phyloP scores from a whole-genome alignment of 768 basidiomycete species.

The Russula sp. region DNA sequence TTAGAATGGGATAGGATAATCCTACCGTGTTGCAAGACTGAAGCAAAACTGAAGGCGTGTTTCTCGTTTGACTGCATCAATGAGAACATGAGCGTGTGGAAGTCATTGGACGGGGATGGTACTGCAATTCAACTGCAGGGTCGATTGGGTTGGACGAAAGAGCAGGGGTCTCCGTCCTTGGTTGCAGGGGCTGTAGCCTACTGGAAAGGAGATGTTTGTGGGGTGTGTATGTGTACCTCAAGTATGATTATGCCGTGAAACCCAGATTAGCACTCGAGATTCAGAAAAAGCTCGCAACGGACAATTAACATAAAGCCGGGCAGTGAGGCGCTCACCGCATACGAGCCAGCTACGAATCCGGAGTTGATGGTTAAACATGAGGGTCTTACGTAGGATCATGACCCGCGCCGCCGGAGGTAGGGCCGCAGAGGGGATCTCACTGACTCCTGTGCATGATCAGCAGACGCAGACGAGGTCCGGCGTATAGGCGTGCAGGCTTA shows the following conservation, averaged over 20 bases:
- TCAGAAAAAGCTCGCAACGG: not conserved
- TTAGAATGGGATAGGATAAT: not conserved
- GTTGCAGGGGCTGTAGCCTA: not conserved
- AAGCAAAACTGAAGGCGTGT: not conserved
- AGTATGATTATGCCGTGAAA: slow-evolving; percentile 8
- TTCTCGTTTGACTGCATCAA: not conserved
- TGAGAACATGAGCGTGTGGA: not conserved
- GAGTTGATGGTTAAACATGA: not conserved
- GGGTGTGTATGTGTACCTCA: slow-evolving; percentile 4
- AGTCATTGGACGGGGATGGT: not conserved
- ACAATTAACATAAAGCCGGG: not conserved
- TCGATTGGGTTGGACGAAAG: not conserved
- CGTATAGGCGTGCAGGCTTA: not conserved
- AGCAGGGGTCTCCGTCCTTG: not conserved
- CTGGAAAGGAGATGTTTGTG: slow-evolving; percentile 5
- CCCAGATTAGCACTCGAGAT: slow-evolving; percentile 11
- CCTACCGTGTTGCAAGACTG: not conserved
- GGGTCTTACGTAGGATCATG: not conserved
- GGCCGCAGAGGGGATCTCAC: not conserved
- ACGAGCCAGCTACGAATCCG: not conserved
- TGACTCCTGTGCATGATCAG: too few relatives aligned
- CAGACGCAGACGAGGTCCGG: not conserved
- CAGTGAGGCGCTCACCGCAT: too few relatives aligned
- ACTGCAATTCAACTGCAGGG: not conserved
- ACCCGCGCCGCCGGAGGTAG: not conserved